Base-by-base conservation (phyloP, 2,329 filamentous ascomycete genomes). In the Chaetomium olivaceum region DNA sequence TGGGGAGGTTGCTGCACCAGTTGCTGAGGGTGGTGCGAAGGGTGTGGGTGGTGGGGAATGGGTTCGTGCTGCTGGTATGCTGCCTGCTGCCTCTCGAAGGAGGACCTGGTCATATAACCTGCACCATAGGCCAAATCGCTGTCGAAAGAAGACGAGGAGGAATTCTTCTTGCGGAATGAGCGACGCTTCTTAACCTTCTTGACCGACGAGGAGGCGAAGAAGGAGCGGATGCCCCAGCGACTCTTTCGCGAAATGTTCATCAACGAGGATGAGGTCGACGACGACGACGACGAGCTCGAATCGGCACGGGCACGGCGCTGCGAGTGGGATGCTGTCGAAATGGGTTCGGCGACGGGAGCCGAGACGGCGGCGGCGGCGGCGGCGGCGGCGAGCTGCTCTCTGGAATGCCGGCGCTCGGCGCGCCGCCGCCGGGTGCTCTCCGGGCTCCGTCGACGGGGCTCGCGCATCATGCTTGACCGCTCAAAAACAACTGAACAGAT, bases 41-140 rank as follows among this genome's bases (percentile, higher is more conserved):
- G 55, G n/a, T 60, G 55, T 14, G 67, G 63, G 27, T 51, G 65
- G 21, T 69, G 54, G 16, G 59, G 65, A 12, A 27, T 36, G 25
- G 51, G 46, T 6, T 29, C 27, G 6, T 29, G 27, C 50, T 62
- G 66, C 4, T 56, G 57, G 11, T 48, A 11, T 52, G 39, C 2
- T 66, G 55, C 14, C 25, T 64, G 62, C 29, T 66, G 56, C n/a
- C 58, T 63, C 16, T 69, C 64, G 12, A 68, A 39, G 36, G 71
- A 60, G 58, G 68, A 65, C 68, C 72, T 70, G 54, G 75, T 72
- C 31, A 77, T 73, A 65, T 79, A 83, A 6, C 82, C 83, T 51
- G 76, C 77, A n/a, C 85, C 84, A 73, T 86, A 87, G 4, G 82
- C 83, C 62, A 87, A 75, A 71, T 86, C 85, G 55, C 80, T 79